Evolutionary conservation across 2,329 filamentous ascomycete species (phyloP), one percentile per base, ranked within the genome.

Genomic region (Clonostachys rhizophaga): DNA sequence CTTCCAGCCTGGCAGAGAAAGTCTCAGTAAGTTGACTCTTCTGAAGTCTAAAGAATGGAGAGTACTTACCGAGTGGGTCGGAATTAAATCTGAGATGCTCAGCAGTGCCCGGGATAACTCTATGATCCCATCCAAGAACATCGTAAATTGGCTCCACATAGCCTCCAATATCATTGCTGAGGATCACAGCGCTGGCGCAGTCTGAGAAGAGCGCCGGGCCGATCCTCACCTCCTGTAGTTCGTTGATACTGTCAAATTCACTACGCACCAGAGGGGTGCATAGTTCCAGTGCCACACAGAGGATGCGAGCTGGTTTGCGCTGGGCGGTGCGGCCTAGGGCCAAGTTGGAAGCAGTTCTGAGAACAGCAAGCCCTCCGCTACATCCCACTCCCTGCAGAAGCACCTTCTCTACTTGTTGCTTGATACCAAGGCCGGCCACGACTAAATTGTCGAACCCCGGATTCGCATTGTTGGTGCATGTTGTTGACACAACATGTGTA

Each of bases 391-490:
- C 83, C 56, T 86, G 82, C 14, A 87, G 68, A 5, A 87, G 68
- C 6, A 84, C 78, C 56, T 83, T 85, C 55, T 87, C 81, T 3
- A 83, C 74, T n/a, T 66, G 67, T 34, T 74, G 68, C n/a, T 69
- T 68, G 33, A 86, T 68, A 1, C 80, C 79, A 3, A 87, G 64
- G 5, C 70, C 67, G 56, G 79, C 80, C 46, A 75, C 75, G 20
- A 87, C 79, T 51, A 72, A 83, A 59, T 86, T 79, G 53, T 87
- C 84, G 57, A 81, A 87, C 2, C 83, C 83, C 0, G 83, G 83
- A 58, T 86, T 87, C 14, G 82, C 82, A 52, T 80, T 84, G 58
- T 87, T 79, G 8, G 83, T 87, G 59, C 84, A 87, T 6, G 83
- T 86, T 1, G 82, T 84, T 18, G 81, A 78, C 8, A 87, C 81